Evolutionary conservation across 495 filamentous ascomycete species (phyloP).

Genomic region (Echria macrotheca): DNA sequence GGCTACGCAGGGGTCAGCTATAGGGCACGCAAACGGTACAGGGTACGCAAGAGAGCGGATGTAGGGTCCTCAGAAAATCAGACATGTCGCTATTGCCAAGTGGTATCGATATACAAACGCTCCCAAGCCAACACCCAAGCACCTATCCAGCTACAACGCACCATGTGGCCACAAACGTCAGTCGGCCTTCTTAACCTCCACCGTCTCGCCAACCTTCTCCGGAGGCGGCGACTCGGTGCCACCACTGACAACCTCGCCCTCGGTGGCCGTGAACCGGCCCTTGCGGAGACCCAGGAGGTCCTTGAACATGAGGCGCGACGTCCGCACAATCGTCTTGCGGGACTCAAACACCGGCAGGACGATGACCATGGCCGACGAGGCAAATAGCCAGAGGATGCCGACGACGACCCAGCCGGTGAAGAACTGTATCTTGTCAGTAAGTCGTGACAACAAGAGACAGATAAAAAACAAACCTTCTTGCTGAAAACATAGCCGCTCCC

Average conservation of each 20-base stretch:
- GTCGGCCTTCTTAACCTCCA: constrained; percentile 2
- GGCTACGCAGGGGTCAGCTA: no score
- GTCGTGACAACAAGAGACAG: not conserved
- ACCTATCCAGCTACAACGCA: no score
- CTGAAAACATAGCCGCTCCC: constrained; percentile 11
- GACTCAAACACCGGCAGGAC: constrained; percentile 1
- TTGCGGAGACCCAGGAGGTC: constrained; percentile 2
- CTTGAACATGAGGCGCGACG: constrained; percentile 1
- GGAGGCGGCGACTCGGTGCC: not conserved
- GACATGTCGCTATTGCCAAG: no score
- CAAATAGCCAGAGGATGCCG: constrained; percentile 12
- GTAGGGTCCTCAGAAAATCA: no score
- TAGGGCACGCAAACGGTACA: no score
- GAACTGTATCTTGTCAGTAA: not conserved
- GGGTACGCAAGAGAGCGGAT: no score
- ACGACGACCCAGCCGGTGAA: constrained; percentile 11
- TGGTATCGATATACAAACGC: no score
- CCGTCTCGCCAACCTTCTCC: constrained; percentile 1
- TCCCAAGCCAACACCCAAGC: no score
- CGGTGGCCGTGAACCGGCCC: not conserved
- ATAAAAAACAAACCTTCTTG: constrained; percentile 1
- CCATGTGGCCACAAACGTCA: no score
- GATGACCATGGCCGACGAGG: not conserved
- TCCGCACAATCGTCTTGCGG: constrained; percentile 3
- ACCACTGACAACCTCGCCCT: constrained; percentile 1